Evolutionary conservation across 2,329 filamentous ascomycete species (phyloP).

Genomic region (Tolypocladium pustulatum): DNA sequence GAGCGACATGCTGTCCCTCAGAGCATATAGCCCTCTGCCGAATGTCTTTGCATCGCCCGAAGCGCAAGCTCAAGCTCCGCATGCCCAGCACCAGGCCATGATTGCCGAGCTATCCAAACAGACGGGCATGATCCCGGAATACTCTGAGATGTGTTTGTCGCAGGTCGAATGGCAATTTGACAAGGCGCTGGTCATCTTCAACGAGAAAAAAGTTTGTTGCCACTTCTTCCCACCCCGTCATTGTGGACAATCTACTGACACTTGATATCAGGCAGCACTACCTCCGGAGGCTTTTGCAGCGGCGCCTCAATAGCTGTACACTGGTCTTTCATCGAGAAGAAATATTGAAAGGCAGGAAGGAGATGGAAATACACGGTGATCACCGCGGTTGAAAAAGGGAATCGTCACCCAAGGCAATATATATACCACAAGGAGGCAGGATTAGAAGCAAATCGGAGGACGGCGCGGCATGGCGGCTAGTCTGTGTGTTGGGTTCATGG

Average conservation of each 20-base stretch:
- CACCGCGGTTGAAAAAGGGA: background rate
- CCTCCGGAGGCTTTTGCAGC: slow-evolving; percentile 16
- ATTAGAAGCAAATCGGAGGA: background rate
- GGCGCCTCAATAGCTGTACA: slow-evolving; percentile 1
- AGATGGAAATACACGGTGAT: background rate
- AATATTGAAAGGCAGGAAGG: background rate
- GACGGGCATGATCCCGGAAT: slow-evolving; percentile 72
- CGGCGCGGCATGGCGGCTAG: background rate
- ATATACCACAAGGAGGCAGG: background rate
- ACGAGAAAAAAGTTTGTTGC: slow-evolving; percentile 56
- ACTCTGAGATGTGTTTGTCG: slow-evolving; percentile 69
- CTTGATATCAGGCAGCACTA: slow-evolving; percentile 9
- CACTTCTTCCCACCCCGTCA: background rate
- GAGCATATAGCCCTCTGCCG: slow-evolving; percentile 49
- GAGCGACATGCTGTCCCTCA: slow-evolving; percentile 67
- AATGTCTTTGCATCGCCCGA: slow-evolving; percentile 24
- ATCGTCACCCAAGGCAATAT: background rate
- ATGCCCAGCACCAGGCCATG: slow-evolving; percentile 53
- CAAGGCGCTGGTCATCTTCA: slow-evolving; percentile 64
- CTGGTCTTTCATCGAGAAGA: background rate
- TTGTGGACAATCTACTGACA: background rate
- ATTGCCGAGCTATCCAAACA: slow-evolving; percentile 64
- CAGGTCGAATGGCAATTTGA: slow-evolving; percentile 74
- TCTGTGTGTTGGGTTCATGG: background rate
- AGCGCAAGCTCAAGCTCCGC: slow-evolving; percentile 11